Evolutionary conservation across 257 asterid species (phyloP), one percentile per base, ranked within the genome.

Genomic region (Rehmannia glutinosa): DNA sequence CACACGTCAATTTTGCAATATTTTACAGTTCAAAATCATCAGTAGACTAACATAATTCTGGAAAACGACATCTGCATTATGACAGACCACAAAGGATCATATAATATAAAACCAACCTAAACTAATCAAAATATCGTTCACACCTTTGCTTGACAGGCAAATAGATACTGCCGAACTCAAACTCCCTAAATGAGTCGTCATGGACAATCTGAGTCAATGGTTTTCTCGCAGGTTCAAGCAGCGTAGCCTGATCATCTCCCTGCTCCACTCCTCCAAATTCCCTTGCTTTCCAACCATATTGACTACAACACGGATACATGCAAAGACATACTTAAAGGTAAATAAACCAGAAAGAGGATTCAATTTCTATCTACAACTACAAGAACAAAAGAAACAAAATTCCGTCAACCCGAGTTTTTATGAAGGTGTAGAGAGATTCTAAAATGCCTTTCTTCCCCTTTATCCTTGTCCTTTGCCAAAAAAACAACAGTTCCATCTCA

Each of bases 141-240:
- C 75, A 94, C 99, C 97, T 91, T 91, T 64, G 97, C 95, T 81
- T 94, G 97, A 80, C 97, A 88, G 82, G 97, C 86, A 85, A 94
- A 94, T 69, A 94, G 83, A 80, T 94, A 94, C 83, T 94, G 99
- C 81, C 95, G 90, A 94, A 94, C 75, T 94, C 97, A 66, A 91
- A 94, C 74, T 94, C 97, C 85, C 97, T 84, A 75, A 94, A 91
- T 46, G 97, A 87, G 77, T 91, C 99, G 55, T 94, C 95, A 66
- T 81, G 91, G 75, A 94, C 86, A 75, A 94, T 94, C 78, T 85
- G 96, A 24, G 87, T 81, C 74, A 94, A 78, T 70, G 86, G 57
- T 75, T 84, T 91, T 69, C 76, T 87, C 28, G 85, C 91, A 27
- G 95, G 88, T 65, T 91, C 87, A 69, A 94, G 88, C 68, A 94